phyloP scores from a whole-genome alignment of 352 stramenopile genomes.

The Globisporangium canariense region DNA sequence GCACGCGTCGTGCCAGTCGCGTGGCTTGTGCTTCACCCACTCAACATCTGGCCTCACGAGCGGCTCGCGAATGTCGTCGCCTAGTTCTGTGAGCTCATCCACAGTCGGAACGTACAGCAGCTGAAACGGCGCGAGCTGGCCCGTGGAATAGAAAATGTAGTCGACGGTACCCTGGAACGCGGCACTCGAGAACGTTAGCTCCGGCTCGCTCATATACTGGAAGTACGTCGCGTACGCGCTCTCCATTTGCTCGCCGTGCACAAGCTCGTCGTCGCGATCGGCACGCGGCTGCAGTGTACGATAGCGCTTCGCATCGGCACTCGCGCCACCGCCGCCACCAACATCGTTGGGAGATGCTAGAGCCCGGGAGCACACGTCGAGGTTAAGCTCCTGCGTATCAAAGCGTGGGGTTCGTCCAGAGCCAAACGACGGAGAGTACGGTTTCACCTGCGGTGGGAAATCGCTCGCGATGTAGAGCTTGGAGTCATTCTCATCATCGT shows the following conservation, averaged over 20 bases:
- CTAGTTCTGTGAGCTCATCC: slow-evolving; percentile 34
- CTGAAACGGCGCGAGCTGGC: slow-evolving; percentile 48
- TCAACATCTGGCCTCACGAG: slow-evolving; percentile 25
- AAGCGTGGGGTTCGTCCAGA: slow-evolving; percentile 69
- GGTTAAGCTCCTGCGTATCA: slow-evolving; percentile 37
- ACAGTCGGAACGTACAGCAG: slow-evolving; percentile 52
- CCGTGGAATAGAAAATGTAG: slow-evolving; percentile 82
- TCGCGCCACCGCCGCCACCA: slow-evolving; percentile 12
- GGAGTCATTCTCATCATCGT: neutral
- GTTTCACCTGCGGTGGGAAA: slow-evolving; percentile 44
- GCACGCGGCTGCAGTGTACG: slow-evolving; percentile 31
- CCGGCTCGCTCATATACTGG: slow-evolving; percentile 52
- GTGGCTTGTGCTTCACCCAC: slow-evolving; percentile 37
- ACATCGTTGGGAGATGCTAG: neutral
- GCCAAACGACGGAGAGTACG: slow-evolving; percentile 44
- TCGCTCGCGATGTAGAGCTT: slow-evolving; percentile 34
- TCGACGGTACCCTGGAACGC: slow-evolving; percentile 64
- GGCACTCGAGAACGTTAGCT: slow-evolving; percentile 66
- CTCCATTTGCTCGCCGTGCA: slow-evolving; percentile 63
- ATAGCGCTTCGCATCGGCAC: slow-evolving; percentile 29
- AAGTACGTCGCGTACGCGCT: slow-evolving; percentile 69
- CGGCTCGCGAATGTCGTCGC: slow-evolving; percentile 33
- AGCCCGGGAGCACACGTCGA: slow-evolving; percentile 35
- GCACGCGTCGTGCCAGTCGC: slow-evolving; percentile 26
- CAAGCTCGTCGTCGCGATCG: slow-evolving; percentile 44